A percentile compares a stretch with the other conserved stretches of the same genome.
phyloP scores from a whole-genome alignment of 2,329 filamentous ascomycete species.

The Aspergillus caelatus region DNA sequence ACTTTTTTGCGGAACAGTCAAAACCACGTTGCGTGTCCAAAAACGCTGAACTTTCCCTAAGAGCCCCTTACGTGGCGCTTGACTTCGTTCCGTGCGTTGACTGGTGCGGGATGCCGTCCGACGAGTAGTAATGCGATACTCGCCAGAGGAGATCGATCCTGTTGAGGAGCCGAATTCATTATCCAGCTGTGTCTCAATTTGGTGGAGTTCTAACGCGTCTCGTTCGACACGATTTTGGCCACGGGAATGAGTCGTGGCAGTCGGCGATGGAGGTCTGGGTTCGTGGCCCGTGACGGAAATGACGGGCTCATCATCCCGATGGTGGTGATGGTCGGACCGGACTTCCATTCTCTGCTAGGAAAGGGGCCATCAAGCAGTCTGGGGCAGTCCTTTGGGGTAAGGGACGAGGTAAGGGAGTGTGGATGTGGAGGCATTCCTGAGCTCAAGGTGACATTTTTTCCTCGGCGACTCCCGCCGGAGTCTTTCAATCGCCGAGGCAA shows the following conservation, averaged over 20 bases:
- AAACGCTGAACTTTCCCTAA: conserved; percentile 71
- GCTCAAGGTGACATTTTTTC: neutral
- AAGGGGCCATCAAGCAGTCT: conserved; percentile 1
- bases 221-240: conserved; percentile 9
- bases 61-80: conserved; percentile 49
- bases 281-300: neutral
- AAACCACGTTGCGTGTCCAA: conserved; percentile 68
- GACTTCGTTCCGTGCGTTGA: conserved; percentile 12
- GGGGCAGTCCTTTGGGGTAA: neutral
- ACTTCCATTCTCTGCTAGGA: neutral
- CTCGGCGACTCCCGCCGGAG: neutral
- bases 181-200: conserved; percentile 34
- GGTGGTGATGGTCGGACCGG: conserved; percentile 11
- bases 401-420: neutral
- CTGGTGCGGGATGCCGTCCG: conserved; percentile 28
- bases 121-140: conserved; percentile 30
- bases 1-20: conserved; percentile 43
- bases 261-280: neutral
- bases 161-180: conserved; percentile 27
- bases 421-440: neutral
- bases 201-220: conserved; percentile 33
- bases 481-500: neutral
- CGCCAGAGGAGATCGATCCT: conserved; percentile 37
- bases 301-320: conserved; percentile 2
- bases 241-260: neutral